Evolutionary conservation across 2,329 filamentous ascomycete genomes (phyloP).

Genomic region (Aureobasidium musti): DNA sequence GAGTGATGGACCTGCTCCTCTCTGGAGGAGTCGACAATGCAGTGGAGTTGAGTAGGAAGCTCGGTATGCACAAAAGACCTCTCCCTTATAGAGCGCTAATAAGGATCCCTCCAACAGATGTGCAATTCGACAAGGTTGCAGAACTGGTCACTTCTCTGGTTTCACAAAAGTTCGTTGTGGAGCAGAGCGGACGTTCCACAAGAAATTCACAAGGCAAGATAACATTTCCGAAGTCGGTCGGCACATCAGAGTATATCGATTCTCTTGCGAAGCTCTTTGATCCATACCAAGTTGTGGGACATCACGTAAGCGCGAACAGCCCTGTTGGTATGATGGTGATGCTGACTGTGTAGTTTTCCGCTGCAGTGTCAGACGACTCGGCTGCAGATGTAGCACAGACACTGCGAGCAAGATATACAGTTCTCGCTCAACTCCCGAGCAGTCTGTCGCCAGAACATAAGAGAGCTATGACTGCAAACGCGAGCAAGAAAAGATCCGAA

Average conservation of each 20-base stretch:
- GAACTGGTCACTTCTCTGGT: not conserved
- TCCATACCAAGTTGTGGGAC: conserved; percentile 6
- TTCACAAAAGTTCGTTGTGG: not conserved
- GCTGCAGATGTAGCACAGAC: not conserved
- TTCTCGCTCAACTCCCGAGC: not conserved
- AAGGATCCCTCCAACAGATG: not conserved
- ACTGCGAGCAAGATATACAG: conserved; percentile 5
- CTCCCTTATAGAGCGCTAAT: not conserved
- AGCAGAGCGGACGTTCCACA: not conserved
- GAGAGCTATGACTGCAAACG: not conserved
- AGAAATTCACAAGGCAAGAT: conserved; percentile 17
- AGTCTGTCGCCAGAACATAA: not conserved
- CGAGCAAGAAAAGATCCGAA: not conserved
- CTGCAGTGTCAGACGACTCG: not conserved
- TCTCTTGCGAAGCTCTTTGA: conserved; percentile 6
- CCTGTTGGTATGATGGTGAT: not conserved
- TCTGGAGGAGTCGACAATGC: not conserved
- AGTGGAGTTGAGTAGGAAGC: not conserved
- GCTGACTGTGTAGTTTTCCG: conserved; percentile 18
- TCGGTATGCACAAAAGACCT: not conserved
- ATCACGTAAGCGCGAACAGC: conserved; percentile 5
- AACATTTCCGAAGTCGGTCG: not conserved
- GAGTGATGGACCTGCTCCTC: conserved; percentile 12
- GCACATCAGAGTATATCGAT: conserved; percentile 1
- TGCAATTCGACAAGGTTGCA: not conserved